Evolutionary conservation across 257 asterid species (phyloP).

Genomic region (Galeopsis tetrahit): DNA sequence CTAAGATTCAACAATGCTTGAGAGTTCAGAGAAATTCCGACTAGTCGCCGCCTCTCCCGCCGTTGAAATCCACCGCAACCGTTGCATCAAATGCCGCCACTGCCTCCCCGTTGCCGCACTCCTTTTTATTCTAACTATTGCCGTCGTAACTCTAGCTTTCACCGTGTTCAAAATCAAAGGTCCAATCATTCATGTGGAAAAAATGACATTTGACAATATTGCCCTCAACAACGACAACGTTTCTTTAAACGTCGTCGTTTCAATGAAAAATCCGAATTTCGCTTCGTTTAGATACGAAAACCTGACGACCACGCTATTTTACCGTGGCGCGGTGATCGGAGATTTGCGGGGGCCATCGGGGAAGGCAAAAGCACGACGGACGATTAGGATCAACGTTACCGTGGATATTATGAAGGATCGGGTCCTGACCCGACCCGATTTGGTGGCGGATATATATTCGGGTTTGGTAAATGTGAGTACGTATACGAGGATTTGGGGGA

Average conservation of each 20-base stretch:
- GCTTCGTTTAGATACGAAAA: constrained; percentile 60
- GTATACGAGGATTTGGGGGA: constrained; percentile 63
- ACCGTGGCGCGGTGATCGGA: constrained; percentile 55
- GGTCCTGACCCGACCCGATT: constrained; percentile 47
- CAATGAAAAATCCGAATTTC: constrained; percentile 71
- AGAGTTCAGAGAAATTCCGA: constrained; percentile 51
- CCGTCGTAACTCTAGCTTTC: constrained; percentile 50
- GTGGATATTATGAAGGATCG: constrained; percentile 61
- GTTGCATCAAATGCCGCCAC: constrained; percentile 48
- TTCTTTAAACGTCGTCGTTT: constrained; percentile 60
- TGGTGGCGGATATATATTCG: constrained; percentile 45
- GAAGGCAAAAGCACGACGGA: constrained; percentile 58
- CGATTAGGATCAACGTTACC: constrained; percentile 56
- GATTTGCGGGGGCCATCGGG: constrained; percentile 75
- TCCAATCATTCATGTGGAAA: constrained; percentile 54
- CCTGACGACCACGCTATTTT: constrained; percentile 60
- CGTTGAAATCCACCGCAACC: constrained; percentile 29
- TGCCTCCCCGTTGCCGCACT: constrained; percentile 38
- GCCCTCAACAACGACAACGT: constrained; percentile 49
- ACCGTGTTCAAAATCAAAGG: constrained; percentile 59
- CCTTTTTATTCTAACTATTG: constrained; percentile 45
- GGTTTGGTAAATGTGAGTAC: constrained; percentile 58
- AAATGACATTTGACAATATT: constrained; percentile 38
- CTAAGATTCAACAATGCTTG: constrained; percentile 37
- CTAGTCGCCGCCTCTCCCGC: constrained; percentile 53